phyloP scores from a whole-genome alignment of 352 stramenopile genomes.

The Pythium guiyangense region DNA sequence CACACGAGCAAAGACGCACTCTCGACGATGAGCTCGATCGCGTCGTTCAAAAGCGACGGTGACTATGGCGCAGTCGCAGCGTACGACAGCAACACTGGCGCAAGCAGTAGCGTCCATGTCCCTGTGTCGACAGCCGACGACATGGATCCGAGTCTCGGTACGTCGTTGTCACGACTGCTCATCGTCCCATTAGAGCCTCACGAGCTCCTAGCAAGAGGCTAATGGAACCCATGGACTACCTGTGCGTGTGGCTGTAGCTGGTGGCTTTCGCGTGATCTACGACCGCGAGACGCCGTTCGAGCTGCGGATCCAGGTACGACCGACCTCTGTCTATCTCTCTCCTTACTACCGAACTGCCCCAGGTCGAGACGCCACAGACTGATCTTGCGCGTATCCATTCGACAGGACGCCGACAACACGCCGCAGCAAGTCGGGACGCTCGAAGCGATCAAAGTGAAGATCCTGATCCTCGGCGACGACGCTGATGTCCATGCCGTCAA shows the following conservation, averaged over 20 bases:
- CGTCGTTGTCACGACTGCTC: neutral
- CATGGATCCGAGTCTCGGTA: slow-evolving; percentile 78
- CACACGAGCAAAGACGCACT: neutral
- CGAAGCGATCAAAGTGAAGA: slow-evolving; percentile 94
- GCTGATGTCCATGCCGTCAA: slow-evolving; percentile 79
- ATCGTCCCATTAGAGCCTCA: neutral
- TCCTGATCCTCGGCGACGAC: slow-evolving; percentile 88
- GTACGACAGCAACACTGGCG: slow-evolving; percentile 3
- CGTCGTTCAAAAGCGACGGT: slow-evolving; percentile 30
- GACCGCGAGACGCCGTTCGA: slow-evolving; percentile 91
- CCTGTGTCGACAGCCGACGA: slow-evolving; percentile 51
- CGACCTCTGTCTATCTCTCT: neutral
- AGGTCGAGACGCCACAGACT: neutral
- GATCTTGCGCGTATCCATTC: neutral
- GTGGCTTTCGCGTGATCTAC: slow-evolving; percentile 88
- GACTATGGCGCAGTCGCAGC: slow-evolving; percentile 10
- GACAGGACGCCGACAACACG: slow-evolving; percentile 73
- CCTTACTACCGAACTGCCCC: too few species aligned
- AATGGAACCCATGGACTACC: neutral
- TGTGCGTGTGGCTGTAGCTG: slow-evolving; percentile 24
- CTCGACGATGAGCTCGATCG: slow-evolving; percentile 29
- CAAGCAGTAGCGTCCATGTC: slow-evolving; percentile 26
- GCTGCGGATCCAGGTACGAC: slow-evolving; percentile 76
- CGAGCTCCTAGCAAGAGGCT: neutral
- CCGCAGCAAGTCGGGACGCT: slow-evolving; percentile 89